Conservation (phyloP, 352 stramenopile species). For the Globisporangium alternatum region DNA sequence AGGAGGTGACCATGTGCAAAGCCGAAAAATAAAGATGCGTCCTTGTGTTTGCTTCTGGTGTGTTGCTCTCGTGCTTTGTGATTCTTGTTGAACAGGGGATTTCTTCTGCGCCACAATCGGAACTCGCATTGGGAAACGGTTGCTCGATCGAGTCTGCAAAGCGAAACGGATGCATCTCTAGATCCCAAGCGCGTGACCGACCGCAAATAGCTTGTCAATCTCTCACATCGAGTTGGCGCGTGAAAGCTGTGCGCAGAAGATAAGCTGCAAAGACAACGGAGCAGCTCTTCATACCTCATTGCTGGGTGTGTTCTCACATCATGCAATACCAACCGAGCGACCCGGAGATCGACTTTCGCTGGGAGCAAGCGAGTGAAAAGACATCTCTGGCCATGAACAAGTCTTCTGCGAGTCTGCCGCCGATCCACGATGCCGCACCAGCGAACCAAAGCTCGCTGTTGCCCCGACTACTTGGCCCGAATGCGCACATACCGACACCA, state of each 20-base stretch:
- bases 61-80: background rate
- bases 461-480: constrained; percentile 5
- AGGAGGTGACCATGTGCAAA: constrained; percentile 4
- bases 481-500: constrained; percentile 1
- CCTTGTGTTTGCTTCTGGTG: background rate
- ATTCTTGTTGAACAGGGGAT: background rate
- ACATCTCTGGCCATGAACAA: background rate
- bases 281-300: background rate
- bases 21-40: constrained; percentile 10
- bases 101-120: background rate
- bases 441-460: background rate
- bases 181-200: background rate
- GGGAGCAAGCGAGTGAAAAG: constrained; percentile 6
- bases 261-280: background rate
- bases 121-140: background rate
- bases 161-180: constrained; percentile 7
- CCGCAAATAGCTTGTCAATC: constrained; percentile 5
- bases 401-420: constrained; percentile 4
- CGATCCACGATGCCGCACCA: constrained; percentile 1
- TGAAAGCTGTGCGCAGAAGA: background rate
- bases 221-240: background rate
- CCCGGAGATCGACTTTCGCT: constrained; percentile 9
- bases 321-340: constrained; percentile 6
- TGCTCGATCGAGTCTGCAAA: background rate
- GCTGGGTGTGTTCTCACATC: no score